Percentiles rank a stretch among this genome's conserved stretches.
These are phyloP conservation scores for Schizonepeta tenuifolia DNA, from an alignment of 257 asterid genomes.

Conservation along the genomic window DNA sequence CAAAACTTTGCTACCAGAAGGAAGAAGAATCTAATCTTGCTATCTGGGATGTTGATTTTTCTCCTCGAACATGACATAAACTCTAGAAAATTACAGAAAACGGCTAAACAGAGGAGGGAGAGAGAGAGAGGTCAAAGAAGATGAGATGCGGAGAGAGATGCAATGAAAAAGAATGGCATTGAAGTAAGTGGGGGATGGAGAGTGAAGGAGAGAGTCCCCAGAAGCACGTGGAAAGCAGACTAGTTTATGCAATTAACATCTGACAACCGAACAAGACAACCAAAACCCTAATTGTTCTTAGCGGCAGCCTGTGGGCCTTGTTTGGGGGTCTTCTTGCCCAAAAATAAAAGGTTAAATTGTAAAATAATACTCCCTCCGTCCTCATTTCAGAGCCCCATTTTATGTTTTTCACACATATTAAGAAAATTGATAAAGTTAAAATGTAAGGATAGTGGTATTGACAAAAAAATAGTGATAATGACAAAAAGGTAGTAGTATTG, in stretches of 20 bases:
- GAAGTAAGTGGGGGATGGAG: conserved; percentile 55
- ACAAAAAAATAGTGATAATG: no score
- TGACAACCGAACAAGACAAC: conserved; percentile 52
- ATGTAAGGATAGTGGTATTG: no score
- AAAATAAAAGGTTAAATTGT: no score
- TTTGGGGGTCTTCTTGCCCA: conserved; percentile 16
- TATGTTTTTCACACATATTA: no score
- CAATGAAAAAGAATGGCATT: conserved; percentile 50
- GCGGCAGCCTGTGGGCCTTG: conserved; percentile 30
- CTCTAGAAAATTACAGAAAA: conserved; percentile 23
- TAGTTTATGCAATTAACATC: conserved; percentile 38
- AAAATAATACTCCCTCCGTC: no score
- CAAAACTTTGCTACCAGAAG: neutral
- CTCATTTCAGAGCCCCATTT: no score
- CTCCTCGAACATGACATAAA: neutral
- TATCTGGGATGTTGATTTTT: conserved; percentile 29
- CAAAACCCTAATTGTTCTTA: conserved; percentile 41
- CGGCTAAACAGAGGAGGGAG: conserved; percentile 30
- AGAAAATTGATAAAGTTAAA: no score
- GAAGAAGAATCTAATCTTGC: conserved; percentile 17
- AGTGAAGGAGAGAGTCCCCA: conserved; percentile 41
- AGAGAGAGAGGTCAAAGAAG: conserved; percentile 44
- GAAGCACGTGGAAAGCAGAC: conserved; percentile 54
- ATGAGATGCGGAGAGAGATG: conserved; percentile 33
- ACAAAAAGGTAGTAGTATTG: no score